phyloP scores from a whole-genome alignment of 2,329 filamentous ascomycete genomes.

The Alternaria metachromatica region DNA sequence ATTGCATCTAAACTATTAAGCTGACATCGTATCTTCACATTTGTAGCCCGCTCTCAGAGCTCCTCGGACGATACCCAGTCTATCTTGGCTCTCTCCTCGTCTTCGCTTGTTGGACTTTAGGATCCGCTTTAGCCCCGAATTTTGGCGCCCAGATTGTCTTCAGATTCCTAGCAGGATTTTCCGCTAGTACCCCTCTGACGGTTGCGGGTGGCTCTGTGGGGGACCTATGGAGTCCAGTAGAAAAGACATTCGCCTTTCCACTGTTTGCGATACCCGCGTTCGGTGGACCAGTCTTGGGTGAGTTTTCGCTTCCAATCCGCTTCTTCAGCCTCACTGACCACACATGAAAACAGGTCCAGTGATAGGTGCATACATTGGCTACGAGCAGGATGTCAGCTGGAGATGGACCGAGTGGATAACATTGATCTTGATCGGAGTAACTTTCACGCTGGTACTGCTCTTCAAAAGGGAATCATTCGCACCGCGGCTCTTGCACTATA shows the following conservation, averaged over 20 bases:
- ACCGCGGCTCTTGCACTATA: constrained; percentile 38
- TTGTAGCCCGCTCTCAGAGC: constrained; percentile 54
- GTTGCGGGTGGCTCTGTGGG: constrained; percentile 26
- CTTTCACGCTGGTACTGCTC: constrained; percentile 15
- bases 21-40: background rate
- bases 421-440: constrained; percentile 27
- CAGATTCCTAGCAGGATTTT: constrained; percentile 59
- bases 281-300: constrained; percentile 22
- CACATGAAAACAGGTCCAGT: constrained; percentile 53
- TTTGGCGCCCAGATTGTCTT: constrained; percentile 57
- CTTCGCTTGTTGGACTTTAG: constrained; percentile 44
- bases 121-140: constrained; percentile 49
- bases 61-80: constrained; percentile 52
- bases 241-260: constrained; percentile 34
- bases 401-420: constrained; percentile 38
- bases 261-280: constrained; percentile 28
- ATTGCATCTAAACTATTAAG: background rate
- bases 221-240: constrained; percentile 29
- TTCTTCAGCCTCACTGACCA: background rate
- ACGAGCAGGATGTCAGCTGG: constrained; percentile 28
- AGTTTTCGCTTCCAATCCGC: background rate
- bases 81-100: constrained; percentile 31
- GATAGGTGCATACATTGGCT: constrained; percentile 32
- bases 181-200: constrained; percentile 46
- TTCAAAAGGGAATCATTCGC: constrained; percentile 33